These are phyloP conservation scores for Cryptosporidium sp. DNA, from an alignment of 169 alveolate species.

Conservation along the genomic window DNA sequence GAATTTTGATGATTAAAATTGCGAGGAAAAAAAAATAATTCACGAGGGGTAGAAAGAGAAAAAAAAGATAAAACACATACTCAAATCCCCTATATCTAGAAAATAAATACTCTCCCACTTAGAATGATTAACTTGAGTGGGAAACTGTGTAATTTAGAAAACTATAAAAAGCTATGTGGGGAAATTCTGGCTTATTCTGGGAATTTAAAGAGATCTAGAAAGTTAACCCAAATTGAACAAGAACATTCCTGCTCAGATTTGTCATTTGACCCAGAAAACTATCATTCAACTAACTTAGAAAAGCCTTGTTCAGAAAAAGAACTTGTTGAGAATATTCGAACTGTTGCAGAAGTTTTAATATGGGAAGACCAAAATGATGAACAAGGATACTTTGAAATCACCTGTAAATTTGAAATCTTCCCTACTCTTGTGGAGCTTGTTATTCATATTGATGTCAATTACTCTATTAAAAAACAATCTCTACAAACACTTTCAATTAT, in stretches of 20 bases:
- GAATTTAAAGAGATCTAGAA: background rate
- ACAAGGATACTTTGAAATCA: constrained; percentile 34
- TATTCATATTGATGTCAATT: constrained; percentile 6
- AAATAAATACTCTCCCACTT: too few relatives aligned
- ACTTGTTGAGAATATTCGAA: constrained; percentile 46
- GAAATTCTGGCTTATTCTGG: background rate
- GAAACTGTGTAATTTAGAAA: background rate
- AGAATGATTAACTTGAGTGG: background rate
- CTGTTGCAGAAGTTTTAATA: constrained; percentile 46
- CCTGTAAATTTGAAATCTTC: constrained; percentile 19
- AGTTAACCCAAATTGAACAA: background rate
- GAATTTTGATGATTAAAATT: background rate
- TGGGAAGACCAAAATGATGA: constrained; percentile 74
- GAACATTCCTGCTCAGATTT: background rate
- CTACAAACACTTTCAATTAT: constrained; percentile 56
- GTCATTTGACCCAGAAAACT: background rate
- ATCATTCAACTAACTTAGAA: background rate
- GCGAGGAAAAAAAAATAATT: background rate
- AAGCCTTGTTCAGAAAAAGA: background rate
- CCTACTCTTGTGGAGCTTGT: constrained; percentile 16
- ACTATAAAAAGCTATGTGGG: background rate
- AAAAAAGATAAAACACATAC: background rate
- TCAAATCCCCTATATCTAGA: too few relatives aligned
- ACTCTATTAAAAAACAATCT: constrained; percentile 43
- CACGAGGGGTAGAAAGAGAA: too few relatives aligned